These are phyloP conservation scores for Psophocarpus tetragonolobus DNA, from an alignment of 306 rosid species.

Conservation along the genomic window DNA sequence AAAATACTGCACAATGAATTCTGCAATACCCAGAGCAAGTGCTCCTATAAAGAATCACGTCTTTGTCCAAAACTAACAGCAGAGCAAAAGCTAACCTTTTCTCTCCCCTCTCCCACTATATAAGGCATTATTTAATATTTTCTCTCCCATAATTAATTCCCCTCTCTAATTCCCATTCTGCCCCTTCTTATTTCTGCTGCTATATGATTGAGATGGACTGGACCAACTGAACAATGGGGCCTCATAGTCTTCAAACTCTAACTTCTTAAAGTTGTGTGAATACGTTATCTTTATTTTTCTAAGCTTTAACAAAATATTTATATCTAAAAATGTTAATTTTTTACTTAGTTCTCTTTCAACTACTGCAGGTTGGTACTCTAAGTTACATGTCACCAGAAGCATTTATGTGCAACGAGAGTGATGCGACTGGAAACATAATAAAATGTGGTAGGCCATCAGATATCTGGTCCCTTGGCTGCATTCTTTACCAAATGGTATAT, in stretches of 20 bases:
- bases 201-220: background rate
- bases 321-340: slow-evolving; percentile 3
- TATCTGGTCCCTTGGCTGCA: slow-evolving; percentile 97
- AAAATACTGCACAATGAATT: background rate
- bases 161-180: background rate
- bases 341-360: slow-evolving; percentile 6
- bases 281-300: background rate
- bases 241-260: background rate
- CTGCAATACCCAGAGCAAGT: background rate
- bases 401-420: slow-evolving; percentile 90
- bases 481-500: slow-evolving; percentile 96
- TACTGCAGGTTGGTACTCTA: slow-evolving; percentile 79
- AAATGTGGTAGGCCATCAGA: slow-evolving; percentile 96
- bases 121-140: background rate
- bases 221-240: background rate
- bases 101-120: background rate
- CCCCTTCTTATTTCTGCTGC: background rate
- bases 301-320: background rate
- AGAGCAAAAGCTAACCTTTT: background rate
- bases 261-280: background rate
- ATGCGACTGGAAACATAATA: slow-evolving; percentile 81
- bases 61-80: background rate
- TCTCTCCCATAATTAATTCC: background rate
- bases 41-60: background rate
- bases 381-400: slow-evolving; percentile 99